Base-by-base conservation (phyloP, 148 eudicot genomes). In the Hydrangea macrophylla region DNA sequence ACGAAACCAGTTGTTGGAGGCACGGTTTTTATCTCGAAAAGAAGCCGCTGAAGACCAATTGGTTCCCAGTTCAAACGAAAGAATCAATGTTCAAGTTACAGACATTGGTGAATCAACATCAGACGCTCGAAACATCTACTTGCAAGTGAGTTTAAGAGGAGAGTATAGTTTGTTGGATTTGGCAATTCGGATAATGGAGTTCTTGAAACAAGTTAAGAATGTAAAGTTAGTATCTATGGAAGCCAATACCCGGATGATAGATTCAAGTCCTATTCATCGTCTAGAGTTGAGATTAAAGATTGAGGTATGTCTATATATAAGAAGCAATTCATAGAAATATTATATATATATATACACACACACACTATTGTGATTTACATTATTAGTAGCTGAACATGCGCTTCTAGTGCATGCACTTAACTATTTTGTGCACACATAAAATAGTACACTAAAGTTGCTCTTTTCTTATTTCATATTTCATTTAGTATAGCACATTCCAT, bases 241-340 rank as follows among this genome's bases (percentile, higher is more conserved):
- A 61, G 90, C 92, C 33, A 83, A 83, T 40, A 73, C 75, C 17
- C 70, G 20, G 36, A 73, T 63, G 74, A 70, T 18, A 5, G 78
- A 62, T 32, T 51, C 75, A 27, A 45, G 9, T 76, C 30, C 60
- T 27, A 53, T 77, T 9, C 78, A 77, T 57, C 67, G 64, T 25
- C 68, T 81, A 8, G 56, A 57, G 10, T 62, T 88, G 62, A 86
- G 94, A 77, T 70, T 92, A 30, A 80, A 55, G 64, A 81, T 90
- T 78, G 79, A 92, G 98, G 98, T 92, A 82, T 26, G 69, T 57
- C 26, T 57, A 53, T 59, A 2, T 55, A n/a, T 13, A 1, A 44
- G 51, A 44, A 2, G 17, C 39, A 35, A 44, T 13, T 44, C n/a
- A 44, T 44, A 44, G 51, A 44, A 3, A 44, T 44, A 44, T n/a